Evolutionary conservation across 2,329 filamentous ascomycete genomes (phyloP), one percentile per base, ranked within the genome.

Genomic region (Sordariomycetes sp.): DNA sequence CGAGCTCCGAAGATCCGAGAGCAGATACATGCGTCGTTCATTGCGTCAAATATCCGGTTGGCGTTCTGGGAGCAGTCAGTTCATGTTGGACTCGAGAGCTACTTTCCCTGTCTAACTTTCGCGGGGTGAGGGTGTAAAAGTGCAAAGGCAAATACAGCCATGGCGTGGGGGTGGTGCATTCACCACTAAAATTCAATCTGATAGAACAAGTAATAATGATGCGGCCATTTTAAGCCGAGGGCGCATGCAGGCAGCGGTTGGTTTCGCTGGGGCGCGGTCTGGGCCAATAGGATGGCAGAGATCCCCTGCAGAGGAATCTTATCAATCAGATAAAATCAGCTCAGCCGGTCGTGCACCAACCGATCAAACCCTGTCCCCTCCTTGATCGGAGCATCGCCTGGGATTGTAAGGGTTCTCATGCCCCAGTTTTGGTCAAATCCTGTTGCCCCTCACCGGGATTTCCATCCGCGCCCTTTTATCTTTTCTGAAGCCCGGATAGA

Each of bases 241-340:
- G 7, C 12, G 12, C 15, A n/a, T n/a, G 42, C n/a, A 10, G 42
- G 42, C 52, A 36, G 32, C 15, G 50, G 50, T 17, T 25, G 24
- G n/a, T 34, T 24, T 32, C n/a, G 42, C 22, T 28, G 54, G 36
- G 54, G 54, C 54, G 48, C 36, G 54, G 24, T 15, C 20, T 22
- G 36, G 7, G 53, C 53, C 53, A 55, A 55, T 55, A 15, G 25
- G 39, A 55, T 22, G 2, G 54, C 28, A 17, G 54, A 1, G 13
- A 22, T 24, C 36, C 34, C 35, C 24, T 48, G 39, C 36, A 39
- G 35, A 48, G 48, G 58, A 69, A 75, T 75, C 73, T 75, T 73
- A 74, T 74, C 72, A 74, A 74, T 74, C 72, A 65, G 66, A 73
- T 72, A 67, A 67, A 32, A 39, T 39, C 36, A 39, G 36, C 63